Evolutionary conservation across 1,284 basidiomycete genomes (phyloP), one percentile per base, ranked within the genome.

Genomic region (Trametes pubescens): DNA sequence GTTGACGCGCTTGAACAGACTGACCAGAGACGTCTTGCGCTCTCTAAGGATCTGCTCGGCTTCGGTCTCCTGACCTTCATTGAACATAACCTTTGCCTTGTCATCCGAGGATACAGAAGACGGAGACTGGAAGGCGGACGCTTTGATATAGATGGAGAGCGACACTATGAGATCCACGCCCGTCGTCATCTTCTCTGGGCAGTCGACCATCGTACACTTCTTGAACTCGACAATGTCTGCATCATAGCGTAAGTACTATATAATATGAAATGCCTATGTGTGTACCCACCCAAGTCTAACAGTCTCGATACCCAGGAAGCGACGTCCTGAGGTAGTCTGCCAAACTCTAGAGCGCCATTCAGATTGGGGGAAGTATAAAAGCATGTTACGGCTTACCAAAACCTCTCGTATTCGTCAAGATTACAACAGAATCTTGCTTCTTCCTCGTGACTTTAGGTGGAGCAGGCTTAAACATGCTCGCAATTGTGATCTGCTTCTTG

Each of bases 31-130:
- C n/a, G 79, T 78, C 72, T 95, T 96, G 38, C 94, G 82, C 72
- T 91, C 89, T 38, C 93, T 84, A n/a, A 96, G 80, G 18, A 76
- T 77, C 66, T 88, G 86, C 77, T 96, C 94, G 59, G 87, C 84
- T 2, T 82, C 79, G 0, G 91, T 94, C 73, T 96, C 94, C 53
- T 86, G 79, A 0, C 89, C 90, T 75, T 93, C 91, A 62, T 85
- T 84, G 69, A 91, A 87, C 72, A 87, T 81, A 14, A 59, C 51
- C 73, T 69, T 80, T 2, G 73, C 66, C 24, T 72, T 69, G 38
- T 82, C 80, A 7, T 77, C 69, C 4, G 75, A 58, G 21, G 58
- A 35, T 2, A 60, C 8, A 8, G 79, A 76, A 7, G 79, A 76
- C 3, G 82, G 74, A 18, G 82, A 73, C 64, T 80, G 82, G 75